Conservation (phyloP, 371 early-diverging fungal genomes). For the Coemansia sp. region DNA sequence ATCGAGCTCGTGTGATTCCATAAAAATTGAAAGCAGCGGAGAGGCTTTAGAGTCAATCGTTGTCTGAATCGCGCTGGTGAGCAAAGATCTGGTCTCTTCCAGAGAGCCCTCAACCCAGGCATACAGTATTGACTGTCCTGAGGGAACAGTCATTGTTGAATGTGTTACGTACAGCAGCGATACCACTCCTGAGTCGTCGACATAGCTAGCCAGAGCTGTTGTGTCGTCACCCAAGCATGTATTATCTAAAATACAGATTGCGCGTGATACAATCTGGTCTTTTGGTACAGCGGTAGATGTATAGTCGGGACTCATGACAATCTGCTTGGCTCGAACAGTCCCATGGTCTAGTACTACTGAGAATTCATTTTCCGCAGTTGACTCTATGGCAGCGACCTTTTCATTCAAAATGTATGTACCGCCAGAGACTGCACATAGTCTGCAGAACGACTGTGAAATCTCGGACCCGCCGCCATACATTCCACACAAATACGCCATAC, state of each 20-base stretch:
- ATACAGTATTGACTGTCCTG: constrained; percentile 28
- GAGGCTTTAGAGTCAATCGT: background rate
- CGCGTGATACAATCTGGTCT: constrained; percentile 13
- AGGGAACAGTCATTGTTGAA: constrained; percentile 25
- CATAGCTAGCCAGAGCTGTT: constrained; percentile 17
- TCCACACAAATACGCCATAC: constrained; percentile 76
- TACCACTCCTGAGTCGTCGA: constrained; percentile 8
- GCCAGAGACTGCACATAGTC: constrained; percentile 87
- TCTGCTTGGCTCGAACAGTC: background rate
- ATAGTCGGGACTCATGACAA: constrained; percentile 33
- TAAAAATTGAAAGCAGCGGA: constrained; percentile 15
- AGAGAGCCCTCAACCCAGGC: constrained; percentile 32
- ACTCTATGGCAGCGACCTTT: constrained; percentile 7
- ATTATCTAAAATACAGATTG: constrained; percentile 29
- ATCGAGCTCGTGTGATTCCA: constrained; percentile 10
- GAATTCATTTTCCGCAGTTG: background rate
- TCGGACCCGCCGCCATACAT: constrained; percentile 91
- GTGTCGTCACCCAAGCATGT: constrained; percentile 37
- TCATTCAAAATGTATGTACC: constrained; percentile 79
- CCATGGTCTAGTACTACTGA: constrained; percentile 15
- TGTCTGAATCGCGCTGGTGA: constrained; percentile 9
- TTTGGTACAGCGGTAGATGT: background rate
- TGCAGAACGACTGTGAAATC: constrained; percentile 88
- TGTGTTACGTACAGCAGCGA: constrained; percentile 30
- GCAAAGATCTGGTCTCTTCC: constrained; percentile 1